phyloP scores from a whole-genome alignment of 495 filamentous ascomycete genomes.

The Neurospora terricola region DNA sequence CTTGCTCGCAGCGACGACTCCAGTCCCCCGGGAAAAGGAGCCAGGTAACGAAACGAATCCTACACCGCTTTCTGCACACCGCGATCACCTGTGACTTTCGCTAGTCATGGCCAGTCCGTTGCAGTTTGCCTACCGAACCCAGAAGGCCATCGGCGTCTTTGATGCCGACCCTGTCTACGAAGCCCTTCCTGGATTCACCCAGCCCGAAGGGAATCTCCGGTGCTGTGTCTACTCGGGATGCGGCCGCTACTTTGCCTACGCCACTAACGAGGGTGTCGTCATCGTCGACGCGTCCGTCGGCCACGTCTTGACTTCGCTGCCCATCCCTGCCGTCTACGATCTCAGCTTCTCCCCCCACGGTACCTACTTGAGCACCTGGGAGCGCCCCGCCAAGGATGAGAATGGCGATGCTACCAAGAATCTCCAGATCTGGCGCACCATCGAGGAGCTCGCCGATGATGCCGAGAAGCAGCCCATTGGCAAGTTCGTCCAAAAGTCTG shows the following conservation, averaged over 20 bases:
- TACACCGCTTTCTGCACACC: conserved; percentile 12
- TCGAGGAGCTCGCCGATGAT: conserved; percentile 44
- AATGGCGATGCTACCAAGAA: conserved; percentile 90
- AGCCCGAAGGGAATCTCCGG: conserved; percentile 87
- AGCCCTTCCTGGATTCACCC: conserved; percentile 71
- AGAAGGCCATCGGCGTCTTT: conserved; percentile 89
- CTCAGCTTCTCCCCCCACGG: conserved; percentile 88
- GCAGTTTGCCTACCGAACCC: conserved; percentile 91
- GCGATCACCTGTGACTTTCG: conserved; percentile 58
- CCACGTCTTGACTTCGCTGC: conserved; percentile 62
- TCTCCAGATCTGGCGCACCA: conserved; percentile 85
- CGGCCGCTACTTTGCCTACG: conserved; percentile 93
- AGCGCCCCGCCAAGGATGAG: conserved; percentile 84
- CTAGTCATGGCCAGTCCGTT: conserved; percentile 83
- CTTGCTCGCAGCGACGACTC: neutral
- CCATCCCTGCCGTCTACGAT: conserved; percentile 77
- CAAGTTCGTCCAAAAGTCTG: conserved; percentile 85
- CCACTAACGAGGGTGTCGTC: conserved; percentile 75
- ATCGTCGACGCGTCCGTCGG: conserved; percentile 76
- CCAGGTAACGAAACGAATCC: conserved; percentile 8
- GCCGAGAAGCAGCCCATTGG: conserved; percentile 66
- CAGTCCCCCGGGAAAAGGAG: conserved; percentile 8
- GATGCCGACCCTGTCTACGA: conserved; percentile 84
- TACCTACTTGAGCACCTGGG: conserved; percentile 92
- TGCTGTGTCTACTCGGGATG: conserved; percentile 92